A percentile compares a stretch with the other conserved stretches of the same genome.
Evolutionary conservation across 2,329 filamentous ascomycete genomes (phyloP).

Genomic region (Escovopsis sp.): DNA sequence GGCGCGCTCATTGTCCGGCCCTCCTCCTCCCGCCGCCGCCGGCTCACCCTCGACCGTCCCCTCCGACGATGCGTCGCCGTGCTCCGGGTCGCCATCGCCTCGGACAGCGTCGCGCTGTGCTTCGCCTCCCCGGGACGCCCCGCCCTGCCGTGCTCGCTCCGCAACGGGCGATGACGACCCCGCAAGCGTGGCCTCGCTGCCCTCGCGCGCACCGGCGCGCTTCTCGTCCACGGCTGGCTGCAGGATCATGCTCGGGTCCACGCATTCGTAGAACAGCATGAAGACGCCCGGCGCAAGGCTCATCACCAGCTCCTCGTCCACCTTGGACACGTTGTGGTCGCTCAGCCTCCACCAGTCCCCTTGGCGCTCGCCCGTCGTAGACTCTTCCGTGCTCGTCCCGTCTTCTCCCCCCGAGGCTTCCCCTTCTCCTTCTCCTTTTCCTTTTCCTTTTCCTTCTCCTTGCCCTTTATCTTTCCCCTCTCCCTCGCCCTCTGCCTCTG

Average conservation of each 20-base stretch:
- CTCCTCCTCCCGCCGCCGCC: no score
- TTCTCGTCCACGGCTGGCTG: slow-evolving; percentile 13
- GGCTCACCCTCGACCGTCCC: no score
- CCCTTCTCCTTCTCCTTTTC: not conserved
- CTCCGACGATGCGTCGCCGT: no score
- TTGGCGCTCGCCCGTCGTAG: slow-evolving; percentile 10
- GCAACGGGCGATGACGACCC: no score
- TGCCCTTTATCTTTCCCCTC: not conserved
- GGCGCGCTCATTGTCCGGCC: no score
- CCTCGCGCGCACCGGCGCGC: not conserved
- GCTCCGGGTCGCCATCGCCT: no score
- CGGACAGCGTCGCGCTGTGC: no score
- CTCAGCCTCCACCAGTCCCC: slow-evolving; percentile 81
- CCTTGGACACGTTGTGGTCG: slow-evolving; percentile 67
- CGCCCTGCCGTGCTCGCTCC: no score
- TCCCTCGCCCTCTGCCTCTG: not conserved
- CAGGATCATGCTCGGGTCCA: slow-evolving; percentile 38
- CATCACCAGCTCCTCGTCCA: slow-evolving; percentile 59
- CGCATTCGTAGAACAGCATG: slow-evolving; percentile 90
- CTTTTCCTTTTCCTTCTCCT: not conserved
- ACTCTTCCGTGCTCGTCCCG: slow-evolving; percentile 2
- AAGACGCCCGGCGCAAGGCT: slow-evolving; percentile 65
- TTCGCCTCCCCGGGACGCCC: no score
- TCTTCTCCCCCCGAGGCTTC: not conserved
- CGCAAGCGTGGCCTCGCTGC: no score